phyloP scores from a whole-genome alignment of 208 protist species.

The Phytomonas sp. region DNA sequence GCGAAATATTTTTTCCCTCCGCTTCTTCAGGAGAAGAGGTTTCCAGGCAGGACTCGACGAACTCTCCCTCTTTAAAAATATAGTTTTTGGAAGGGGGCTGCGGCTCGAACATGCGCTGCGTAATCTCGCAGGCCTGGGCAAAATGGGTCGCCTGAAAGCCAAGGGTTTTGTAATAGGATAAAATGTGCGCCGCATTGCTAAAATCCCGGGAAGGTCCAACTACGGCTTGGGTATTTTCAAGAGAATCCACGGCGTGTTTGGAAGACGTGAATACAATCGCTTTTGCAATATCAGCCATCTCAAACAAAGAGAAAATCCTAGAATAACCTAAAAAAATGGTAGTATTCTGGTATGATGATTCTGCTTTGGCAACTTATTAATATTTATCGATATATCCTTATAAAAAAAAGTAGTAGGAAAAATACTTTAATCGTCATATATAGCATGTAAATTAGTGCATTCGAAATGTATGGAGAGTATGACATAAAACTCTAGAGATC shows the following conservation, averaged over 20 bases:
- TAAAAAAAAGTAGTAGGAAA: conserved; percentile 3
- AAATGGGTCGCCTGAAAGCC: conserved; percentile 80
- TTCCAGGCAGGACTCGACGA: conserved; percentile 22
- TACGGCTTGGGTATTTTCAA: conserved; percentile 26
- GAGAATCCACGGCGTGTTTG: conserved; percentile 10
- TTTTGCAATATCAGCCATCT: conserved; percentile 45
- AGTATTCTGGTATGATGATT: too few relatives aligned
- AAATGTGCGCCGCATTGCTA: conserved; percentile 15
- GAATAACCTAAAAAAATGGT: too few relatives aligned
- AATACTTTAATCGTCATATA: not conserved
- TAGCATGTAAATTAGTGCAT: not conserved
- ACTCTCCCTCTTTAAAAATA: conserved; percentile 39
- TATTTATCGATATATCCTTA: not conserved
- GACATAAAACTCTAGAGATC: not conserved
- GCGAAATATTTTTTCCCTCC: not conserved
- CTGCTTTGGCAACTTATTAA: not conserved
- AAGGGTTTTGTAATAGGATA: conserved; percentile 29
- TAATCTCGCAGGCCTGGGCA: conserved; percentile 39
- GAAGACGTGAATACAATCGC: conserved; percentile 47
- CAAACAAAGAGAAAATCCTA: conserved; percentile 8
- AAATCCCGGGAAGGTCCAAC: conserved; percentile 31
- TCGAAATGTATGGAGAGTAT: conserved; percentile 1
- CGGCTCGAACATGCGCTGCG: conserved; percentile 34
- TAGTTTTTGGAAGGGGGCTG: conserved; percentile 47
- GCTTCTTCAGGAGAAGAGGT: not conserved